A percentile compares a stretch with the other conserved stretches of the same genome.
These are phyloP conservation scores for Colletotrichum abscissum DNA, from an alignment of 2,329 filamentous ascomycete genomes.

Conservation along the genomic window DNA sequence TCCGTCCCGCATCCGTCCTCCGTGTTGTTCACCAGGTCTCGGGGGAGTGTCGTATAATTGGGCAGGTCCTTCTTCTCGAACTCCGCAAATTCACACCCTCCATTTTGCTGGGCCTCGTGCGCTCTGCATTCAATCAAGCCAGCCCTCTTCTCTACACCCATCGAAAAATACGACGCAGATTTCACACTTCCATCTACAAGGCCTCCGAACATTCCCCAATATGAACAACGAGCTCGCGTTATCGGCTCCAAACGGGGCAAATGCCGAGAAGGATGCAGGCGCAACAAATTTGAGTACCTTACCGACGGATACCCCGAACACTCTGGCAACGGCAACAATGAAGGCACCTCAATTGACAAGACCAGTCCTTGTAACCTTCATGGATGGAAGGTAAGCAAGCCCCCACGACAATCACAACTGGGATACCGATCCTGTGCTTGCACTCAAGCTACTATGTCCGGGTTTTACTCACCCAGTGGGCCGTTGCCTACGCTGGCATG, in stretches of 20 bases:
- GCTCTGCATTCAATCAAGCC: background rate
- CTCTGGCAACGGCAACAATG: background rate
- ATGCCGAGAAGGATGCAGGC: background rate
- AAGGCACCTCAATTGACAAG: background rate
- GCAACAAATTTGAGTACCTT: background rate
- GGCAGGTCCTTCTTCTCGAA: background rate
- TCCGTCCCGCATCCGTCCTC: background rate
- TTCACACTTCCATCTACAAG: background rate
- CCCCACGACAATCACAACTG: no score
- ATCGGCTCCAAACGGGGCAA: background rate
- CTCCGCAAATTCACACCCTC: background rate
- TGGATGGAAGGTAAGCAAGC: background rate
- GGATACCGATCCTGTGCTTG: no score
- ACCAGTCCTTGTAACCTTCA: background rate
- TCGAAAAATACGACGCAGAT: background rate
- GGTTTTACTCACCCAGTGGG: conserved; percentile 23
- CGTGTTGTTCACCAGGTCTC: background rate
- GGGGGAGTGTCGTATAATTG: background rate
- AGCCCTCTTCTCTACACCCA: background rate
- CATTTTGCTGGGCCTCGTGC: background rate
- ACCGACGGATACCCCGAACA: background rate
- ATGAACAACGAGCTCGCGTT: background rate
- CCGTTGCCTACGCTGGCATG: conserved; percentile 24
- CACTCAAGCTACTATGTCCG: no score
- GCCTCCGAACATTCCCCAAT: background rate